Base-by-base conservation (phyloP, 768 basidiomycete species). In the Floccularia luteovirens region DNA sequence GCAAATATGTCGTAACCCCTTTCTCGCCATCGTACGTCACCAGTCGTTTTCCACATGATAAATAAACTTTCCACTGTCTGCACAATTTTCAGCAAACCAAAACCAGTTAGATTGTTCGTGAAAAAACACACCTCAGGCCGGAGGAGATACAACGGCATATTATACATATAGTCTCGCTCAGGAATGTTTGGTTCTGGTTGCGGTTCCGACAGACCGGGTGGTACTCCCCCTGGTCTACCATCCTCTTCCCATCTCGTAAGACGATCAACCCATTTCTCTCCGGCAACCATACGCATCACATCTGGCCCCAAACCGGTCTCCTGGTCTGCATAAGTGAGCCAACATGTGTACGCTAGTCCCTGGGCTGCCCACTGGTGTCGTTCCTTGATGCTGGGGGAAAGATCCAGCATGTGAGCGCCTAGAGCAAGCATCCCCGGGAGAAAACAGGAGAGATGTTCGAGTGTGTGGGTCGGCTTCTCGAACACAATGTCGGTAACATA, bases 401-500 rank as follows among this genome's bases (percentile, higher is more conserved):
- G 54, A 20, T 62, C 57, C 12, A 60, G 61, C 12, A 64, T 66
- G 43, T 72, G 59, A 11, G 62, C 73, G 22, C 79, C 80, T 5
- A 82, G 67, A 1, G 77, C 75, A 32, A 82, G 62, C 7, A 81
- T 59, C 2, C 77, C 80, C 0, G 78, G 76, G 42, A 79, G 66
- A 63, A 78, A 81, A 50, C 80, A 82, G 3, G 76, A 67, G 22
- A 80, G 67, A 50, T 82, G 80, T 51, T 81, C 72, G 40, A 80
- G 64, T n/a, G 50, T 61, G 50, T 74, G 63, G 3, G 62, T 56
- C 11, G 72, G 66, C 6, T 33, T 35, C 14, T 51, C 65, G 24
- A 47, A 36, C 5, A 41, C 42, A 10, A 62, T 60, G 48, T 77
- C 72, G 5, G 77, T 77, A 11, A 75, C 67, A 49, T 77, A 82